Base-by-base conservation (phyloP, 805 yeast species). In the Nakazawaea wickerhamii region DNA sequence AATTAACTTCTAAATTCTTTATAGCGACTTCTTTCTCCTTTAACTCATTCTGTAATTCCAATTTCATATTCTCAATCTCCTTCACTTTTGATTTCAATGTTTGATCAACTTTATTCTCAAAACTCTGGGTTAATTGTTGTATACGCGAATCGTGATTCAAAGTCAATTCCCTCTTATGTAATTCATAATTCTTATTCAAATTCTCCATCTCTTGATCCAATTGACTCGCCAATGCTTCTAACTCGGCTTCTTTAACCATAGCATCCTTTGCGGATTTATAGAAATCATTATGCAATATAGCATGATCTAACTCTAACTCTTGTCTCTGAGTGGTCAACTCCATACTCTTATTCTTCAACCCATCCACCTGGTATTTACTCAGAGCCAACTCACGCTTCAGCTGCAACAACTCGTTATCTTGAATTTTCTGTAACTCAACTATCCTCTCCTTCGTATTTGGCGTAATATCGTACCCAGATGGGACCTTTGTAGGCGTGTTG, bases 1-100 rank as follows among this genome's bases (percentile, higher is more conserved):
- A 59, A 30, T 60, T 60, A 5, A 20, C 36, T 19, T 51, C 50
- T n/a, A 64, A 55, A 36, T 47, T 44, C 14, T 43, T 14, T 41
- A 50, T 26, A 25, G 52, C 37, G n/a, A 45, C 50, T 6, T 14
- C 30, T 15, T 20, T 17, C 5, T 9, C 21, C 14, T 17, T 11
- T 3, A 40, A 6, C 5, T 20, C 30, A 10, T 3, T 9, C 7
- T 18, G 11, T 21, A 40, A 33, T 7, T 11, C 23, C 7, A 10
- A 6, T 20, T 38, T 28, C 18, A 38, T 28, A 4, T 26, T 19
- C 14, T 21, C 23, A 10, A 38, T 27, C 4, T 4, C 11, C 6
- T 28, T 27, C 4, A 43, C 35, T 33, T 34, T 45, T 1, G 30
- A 14, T 27, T 22, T 30, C 35, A 36, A 18, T 2, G 45, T 36